These are phyloP conservation scores for Phytophthora meadii DNA, from an alignment of 352 stramenopile genomes.

Conservation along the genomic window DNA sequence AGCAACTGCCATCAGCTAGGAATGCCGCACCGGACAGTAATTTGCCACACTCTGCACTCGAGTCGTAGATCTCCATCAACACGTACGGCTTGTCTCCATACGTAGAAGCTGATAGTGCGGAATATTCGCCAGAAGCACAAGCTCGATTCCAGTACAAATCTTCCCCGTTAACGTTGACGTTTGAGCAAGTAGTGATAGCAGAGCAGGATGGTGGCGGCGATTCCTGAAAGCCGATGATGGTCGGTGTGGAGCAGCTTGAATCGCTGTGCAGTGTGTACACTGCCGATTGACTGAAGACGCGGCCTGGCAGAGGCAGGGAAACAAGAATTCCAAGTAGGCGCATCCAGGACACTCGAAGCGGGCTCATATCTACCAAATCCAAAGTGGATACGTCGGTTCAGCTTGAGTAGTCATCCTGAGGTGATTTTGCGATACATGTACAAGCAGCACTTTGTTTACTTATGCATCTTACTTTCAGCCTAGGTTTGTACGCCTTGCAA, in stretches of 20 bases:
- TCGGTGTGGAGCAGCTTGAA: constrained; percentile 33
- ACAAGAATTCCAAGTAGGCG: constrained; percentile 1
- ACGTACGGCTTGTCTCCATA: constrained; percentile 37
- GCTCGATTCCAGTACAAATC: constrained; percentile 38
- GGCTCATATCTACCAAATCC: constrained; percentile 5
- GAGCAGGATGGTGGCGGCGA: constrained; percentile 26
- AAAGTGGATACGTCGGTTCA: constrained; percentile 16
- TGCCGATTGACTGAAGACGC: constrained; percentile 11
- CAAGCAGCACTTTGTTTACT: constrained; percentile 15
- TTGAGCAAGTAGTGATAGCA: constrained; percentile 34
- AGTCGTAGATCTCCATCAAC: constrained; percentile 48
- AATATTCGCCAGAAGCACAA: constrained; percentile 24
- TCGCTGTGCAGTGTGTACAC: constrained; percentile 41
- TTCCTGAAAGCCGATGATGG: constrained; percentile 39
- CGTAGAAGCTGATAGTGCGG: constrained; percentile 12
- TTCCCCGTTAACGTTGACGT: constrained; percentile 24
- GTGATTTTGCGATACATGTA: background rate
- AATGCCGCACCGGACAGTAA: constrained; percentile 48
- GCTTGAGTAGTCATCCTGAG: background rate
- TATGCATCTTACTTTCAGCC: background rate
- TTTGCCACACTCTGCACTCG: constrained; percentile 25
- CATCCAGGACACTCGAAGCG: constrained; percentile 5
- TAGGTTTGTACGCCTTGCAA: background rate
- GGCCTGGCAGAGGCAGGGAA: constrained; percentile 4
- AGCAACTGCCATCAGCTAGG: constrained; percentile 47